These are phyloP conservation scores for Cercospora sojina DNA, from an alignment of 2,329 filamentous ascomycete species.

Conservation along the genomic window DNA sequence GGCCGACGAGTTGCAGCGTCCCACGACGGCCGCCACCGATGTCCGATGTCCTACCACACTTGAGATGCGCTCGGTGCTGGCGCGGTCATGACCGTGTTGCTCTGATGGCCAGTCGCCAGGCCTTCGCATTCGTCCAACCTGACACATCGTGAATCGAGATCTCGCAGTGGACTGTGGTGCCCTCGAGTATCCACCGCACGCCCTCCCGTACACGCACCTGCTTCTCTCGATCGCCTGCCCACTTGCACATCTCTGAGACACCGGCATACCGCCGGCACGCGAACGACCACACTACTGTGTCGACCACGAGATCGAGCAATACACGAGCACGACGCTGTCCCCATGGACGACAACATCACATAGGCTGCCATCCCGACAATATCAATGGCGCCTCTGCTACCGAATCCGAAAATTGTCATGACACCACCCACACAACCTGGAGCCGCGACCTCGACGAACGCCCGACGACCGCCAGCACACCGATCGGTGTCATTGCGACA, in stretches of 20 bases:
- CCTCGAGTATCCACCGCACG: background rate
- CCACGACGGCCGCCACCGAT: background rate
- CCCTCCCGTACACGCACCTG: background rate
- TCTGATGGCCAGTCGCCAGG: background rate
- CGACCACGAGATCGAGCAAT: background rate
- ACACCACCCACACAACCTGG: constrained; percentile 21
- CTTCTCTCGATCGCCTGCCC: background rate
- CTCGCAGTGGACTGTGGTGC: background rate
- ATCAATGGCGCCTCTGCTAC: constrained; percentile 15
- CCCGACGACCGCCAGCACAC: constrained; percentile 46
- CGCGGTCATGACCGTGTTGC: background rate
- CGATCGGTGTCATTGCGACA: constrained; percentile 50
- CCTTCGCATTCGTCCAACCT: background rate
- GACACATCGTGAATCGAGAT: constrained; percentile 4
- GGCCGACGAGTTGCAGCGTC: background rate
- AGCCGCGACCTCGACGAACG: constrained; percentile 12
- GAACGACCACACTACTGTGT: background rate
- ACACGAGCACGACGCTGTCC: constrained; percentile 26
- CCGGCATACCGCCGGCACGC: background rate
- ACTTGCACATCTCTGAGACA: background rate
- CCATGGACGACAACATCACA: constrained; percentile 14
- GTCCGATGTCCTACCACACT: constrained; percentile 3
- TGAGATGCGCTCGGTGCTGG: constrained; percentile 6
- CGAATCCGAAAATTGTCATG: constrained; percentile 27
- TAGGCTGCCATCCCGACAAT: background rate